Conservation (phyloP, 2,329 filamentous ascomycete genomes). For the Elsinoe necatrix region DNA sequence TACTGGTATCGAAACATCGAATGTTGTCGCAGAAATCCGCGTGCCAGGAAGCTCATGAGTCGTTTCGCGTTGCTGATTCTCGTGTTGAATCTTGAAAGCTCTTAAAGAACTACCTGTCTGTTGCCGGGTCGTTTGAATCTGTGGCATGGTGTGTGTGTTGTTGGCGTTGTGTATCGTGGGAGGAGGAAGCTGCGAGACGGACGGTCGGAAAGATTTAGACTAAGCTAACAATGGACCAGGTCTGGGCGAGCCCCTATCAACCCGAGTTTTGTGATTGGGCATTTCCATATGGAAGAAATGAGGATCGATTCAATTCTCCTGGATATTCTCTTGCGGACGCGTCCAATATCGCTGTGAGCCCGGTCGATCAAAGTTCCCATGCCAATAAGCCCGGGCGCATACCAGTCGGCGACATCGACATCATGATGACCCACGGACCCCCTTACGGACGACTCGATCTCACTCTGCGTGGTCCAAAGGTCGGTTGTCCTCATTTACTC, state of each 20-base stretch:
- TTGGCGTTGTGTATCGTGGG: not conserved
- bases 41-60: too few relatives aligned
- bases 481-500: slow-evolving; percentile 49
- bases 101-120: not conserved
- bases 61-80: too few relatives aligned
- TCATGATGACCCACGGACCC: slow-evolving; percentile 55
- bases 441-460: slow-evolving; percentile 44
- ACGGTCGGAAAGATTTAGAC: not conserved
- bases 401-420: slow-evolving; percentile 44
- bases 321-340: slow-evolving; percentile 23
- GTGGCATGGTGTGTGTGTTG: not conserved
- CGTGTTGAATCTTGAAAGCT: too few relatives aligned
- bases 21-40: too few relatives aligned
- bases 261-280: slow-evolving; percentile 50
- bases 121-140: too few relatives aligned
- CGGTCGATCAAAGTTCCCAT: slow-evolving; percentile 25
- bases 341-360: slow-evolving; percentile 27
- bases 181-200: not conserved
- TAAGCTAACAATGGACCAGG: slow-evolving; percentile 13
- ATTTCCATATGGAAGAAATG: slow-evolving; percentile 44
- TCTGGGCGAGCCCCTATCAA: slow-evolving; percentile 48
- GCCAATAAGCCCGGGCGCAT: not conserved
- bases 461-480: slow-evolving; percentile 28
- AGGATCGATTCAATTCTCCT: slow-evolving; percentile 46
- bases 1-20: too few relatives aligned